Evolutionary conservation across 306 rosid genomes (phyloP).

Genomic region (Geum urbanum): DNA sequence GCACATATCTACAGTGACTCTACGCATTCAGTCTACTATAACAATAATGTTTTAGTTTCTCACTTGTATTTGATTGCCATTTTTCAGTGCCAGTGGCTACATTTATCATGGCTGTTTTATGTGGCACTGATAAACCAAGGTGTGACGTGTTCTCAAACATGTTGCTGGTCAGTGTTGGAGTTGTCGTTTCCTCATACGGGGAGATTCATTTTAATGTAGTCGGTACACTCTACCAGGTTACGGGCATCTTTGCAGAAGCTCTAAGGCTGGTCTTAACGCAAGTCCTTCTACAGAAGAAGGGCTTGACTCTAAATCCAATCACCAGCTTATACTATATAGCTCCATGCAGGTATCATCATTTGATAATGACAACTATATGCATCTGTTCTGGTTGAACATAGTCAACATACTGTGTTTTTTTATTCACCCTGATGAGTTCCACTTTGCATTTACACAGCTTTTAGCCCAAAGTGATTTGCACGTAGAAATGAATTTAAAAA

Average conservation of each 20-base stretch:
- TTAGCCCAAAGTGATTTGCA: neutral
- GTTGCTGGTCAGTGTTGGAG: conserved; percentile 98
- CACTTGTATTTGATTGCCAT: conserved; percentile 24
- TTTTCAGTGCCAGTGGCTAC: conserved; percentile 97
- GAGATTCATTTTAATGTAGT: conserved; percentile 87
- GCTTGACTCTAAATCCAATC: conserved; percentile 81
- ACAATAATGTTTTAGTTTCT: neutral
- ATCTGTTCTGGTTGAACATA: neutral
- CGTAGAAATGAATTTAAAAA: neutral
- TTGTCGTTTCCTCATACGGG: conserved; percentile 88
- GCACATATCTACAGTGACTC: neutral
- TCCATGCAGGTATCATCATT: conserved; percentile 80
- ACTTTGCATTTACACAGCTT: neutral
- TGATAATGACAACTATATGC: conserved; percentile 4
- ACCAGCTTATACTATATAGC: conserved; percentile 96
- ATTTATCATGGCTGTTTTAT: conserved; percentile 73
- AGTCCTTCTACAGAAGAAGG: conserved; percentile 93
- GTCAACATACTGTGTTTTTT: neutral
- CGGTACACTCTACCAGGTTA: conserved; percentile 91
- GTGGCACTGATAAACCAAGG: conserved; percentile 88
- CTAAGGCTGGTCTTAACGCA: conserved; percentile 92
- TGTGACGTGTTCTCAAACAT: conserved; percentile 90
- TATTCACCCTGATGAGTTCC: neutral
- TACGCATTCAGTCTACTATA: neutral
- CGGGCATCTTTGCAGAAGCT: conserved; percentile 94